Percentiles rank a stretch among this genome's conserved stretches.
phyloP scores from a whole-genome alignment of 1,284 basidiomycete genomes.

The Trichosporon faecale region DNA sequence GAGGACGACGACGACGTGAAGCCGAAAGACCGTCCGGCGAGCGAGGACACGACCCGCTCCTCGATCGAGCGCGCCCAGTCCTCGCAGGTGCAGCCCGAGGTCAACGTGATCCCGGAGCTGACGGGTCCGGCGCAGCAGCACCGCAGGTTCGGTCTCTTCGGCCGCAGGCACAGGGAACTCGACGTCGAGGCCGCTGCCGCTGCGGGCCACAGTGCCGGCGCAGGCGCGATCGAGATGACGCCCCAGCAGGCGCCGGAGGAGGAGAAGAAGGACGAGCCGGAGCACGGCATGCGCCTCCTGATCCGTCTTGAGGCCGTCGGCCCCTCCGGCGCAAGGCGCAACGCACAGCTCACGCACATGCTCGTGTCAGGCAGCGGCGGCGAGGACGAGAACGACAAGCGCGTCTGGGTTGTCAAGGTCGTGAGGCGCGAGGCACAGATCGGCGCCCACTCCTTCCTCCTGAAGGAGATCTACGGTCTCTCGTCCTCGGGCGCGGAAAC shows the following conservation, averaged over 20 bases:
- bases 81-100: constrained; percentile 24
- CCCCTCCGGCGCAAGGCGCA: constrained; percentile 61
- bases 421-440: constrained; percentile 79
- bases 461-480: constrained; percentile 87
- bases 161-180: constrained; percentile 29
- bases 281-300: constrained; percentile 67
- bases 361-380: constrained; percentile 66
- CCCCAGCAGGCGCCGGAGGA: constrained; percentile 39
- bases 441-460: constrained; percentile 80
- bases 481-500: constrained; percentile 56
- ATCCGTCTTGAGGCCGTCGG: constrained; percentile 75
- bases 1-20: constrained; percentile 19
- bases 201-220: neutral
- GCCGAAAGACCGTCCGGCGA: constrained; percentile 4
- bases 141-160: constrained; percentile 39
- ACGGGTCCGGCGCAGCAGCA: constrained; percentile 6
- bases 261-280: constrained; percentile 55
- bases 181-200: constrained; percentile 35
- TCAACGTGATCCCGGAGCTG: constrained; percentile 36
- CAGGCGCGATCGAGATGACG: constrained; percentile 43
- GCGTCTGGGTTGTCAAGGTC: constrained; percentile 77
- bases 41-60: constrained; percentile 33
- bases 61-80: constrained; percentile 28
- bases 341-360: constrained; percentile 81
- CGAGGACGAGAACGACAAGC: constrained; percentile 52